Evolutionary conservation across 257 asterid genomes (phyloP).

Genomic region (Cinchona pubescens): DNA sequence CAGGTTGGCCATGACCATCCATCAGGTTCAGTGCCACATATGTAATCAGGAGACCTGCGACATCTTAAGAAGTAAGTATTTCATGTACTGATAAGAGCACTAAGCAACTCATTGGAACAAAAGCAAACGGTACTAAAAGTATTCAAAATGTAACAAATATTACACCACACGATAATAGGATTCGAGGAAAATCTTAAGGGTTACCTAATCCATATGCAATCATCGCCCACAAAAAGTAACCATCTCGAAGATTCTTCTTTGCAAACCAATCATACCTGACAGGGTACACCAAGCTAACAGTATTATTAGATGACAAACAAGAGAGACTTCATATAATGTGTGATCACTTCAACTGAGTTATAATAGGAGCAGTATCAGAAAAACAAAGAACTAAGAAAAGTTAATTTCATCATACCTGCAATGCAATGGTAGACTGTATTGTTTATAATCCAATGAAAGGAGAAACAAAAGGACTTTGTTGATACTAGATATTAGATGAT

Average conservation of each 20-base stretch:
- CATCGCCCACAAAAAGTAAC: conserved; percentile 97
- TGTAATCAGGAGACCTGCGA: conserved; percentile 75
- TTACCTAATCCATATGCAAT: conserved; percentile 88
- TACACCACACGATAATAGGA: too few species aligned
- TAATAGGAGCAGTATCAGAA: background rate
- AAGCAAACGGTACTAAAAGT: background rate
- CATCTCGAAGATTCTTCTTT: conserved; percentile 61
- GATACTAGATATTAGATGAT: background rate
- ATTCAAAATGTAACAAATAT: too few species aligned
- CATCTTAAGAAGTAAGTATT: background rate
- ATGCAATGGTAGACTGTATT: too few species aligned
- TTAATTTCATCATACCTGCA: background rate
- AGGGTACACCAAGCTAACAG: conserved; percentile 10
- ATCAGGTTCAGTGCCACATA: conserved; percentile 75
- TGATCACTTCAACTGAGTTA: background rate
- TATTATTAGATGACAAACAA: background rate
- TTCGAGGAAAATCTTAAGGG: background rate
- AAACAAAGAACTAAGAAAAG: background rate
- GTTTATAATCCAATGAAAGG: background rate
- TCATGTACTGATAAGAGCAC: background rate
- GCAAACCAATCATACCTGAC: conserved; percentile 87
- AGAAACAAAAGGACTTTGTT: background rate
- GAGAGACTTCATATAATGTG: background rate
- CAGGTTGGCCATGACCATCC: conserved; percentile 98
- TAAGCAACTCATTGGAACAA: too few species aligned